Conservation (phyloP, 176 grass and related monocot genomes). For the Tuctoria greenei region DNA sequence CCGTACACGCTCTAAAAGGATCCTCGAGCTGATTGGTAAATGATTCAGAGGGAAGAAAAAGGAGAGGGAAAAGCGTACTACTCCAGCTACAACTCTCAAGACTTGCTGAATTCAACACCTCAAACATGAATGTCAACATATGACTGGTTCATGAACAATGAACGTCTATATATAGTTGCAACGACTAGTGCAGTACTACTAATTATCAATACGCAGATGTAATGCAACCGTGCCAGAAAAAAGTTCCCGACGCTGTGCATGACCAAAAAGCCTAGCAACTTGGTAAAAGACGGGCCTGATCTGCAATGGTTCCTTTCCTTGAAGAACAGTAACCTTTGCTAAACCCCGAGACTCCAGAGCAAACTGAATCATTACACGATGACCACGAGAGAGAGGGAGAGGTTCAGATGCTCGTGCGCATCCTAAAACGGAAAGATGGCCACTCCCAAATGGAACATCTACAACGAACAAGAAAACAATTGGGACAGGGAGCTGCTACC, state of each 20-base stretch:
- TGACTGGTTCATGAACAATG: conserved; percentile 4
- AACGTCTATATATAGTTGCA: neutral
- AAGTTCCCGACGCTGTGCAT: neutral
- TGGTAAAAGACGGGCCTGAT: neutral
- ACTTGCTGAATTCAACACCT: neutral
- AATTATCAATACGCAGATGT: neutral
- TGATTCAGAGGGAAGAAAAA: neutral
- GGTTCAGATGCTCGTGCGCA: conserved; percentile 13
- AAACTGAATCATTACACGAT: neutral
- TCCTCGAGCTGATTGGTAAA: conserved; percentile 6
- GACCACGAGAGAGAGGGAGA: neutral
- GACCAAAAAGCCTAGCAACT: neutral
- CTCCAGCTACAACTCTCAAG: neutral
- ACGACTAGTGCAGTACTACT: no score
- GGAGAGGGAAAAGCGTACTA: neutral
- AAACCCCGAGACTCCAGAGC: neutral
- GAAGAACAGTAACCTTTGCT: neutral
- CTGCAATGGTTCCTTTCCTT: neutral
- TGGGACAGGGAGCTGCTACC: conserved; percentile 26
- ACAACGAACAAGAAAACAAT: conserved; percentile 53
- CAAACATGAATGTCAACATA: neutral
- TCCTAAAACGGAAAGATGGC: conserved; percentile 59
- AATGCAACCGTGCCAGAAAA: no score
- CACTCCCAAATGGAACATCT: conserved; percentile 59
- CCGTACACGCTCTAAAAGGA: neutral